These are phyloP conservation scores for Russula abietina DNA, from an alignment of 768 basidiomycete genomes.

Conservation along the genomic window DNA sequence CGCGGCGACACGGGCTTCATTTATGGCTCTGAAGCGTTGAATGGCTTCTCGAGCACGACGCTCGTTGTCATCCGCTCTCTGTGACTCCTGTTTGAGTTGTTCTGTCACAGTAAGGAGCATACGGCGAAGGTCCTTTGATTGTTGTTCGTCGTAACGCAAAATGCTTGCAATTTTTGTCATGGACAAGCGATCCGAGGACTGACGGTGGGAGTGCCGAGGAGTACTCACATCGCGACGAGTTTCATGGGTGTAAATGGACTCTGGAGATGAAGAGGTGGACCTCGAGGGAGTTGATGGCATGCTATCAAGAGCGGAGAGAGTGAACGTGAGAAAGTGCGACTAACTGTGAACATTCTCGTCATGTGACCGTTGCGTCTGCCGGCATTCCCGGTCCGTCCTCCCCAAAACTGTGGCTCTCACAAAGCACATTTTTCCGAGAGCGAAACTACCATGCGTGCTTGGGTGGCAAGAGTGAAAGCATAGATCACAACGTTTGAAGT, in stretches of 20 bases:
- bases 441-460: no score
- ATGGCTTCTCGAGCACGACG: conserved; percentile 31
- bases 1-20: conserved; percentile 31
- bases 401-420: no score
- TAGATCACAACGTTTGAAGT: no score
- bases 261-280: conserved; percentile 14
- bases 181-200: conserved; percentile 21
- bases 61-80: conserved; percentile 35
- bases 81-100: conserved; percentile 35
- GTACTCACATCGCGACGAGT: conserved; percentile 8
- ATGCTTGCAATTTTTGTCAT: conserved; percentile 23
- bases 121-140: conserved; percentile 37
- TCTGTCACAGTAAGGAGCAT: conserved; percentile 35
- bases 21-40: conserved; percentile 30
- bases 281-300: conserved; percentile 17
- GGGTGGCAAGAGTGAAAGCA: no score
- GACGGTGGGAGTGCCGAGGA: conserved; percentile 8
- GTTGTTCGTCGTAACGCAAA: conserved; percentile 39
- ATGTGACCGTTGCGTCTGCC: conserved; percentile 12
- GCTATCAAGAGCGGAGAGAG: not conserved
- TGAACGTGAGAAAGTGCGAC: conserved; percentile 1
- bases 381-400: not conserved
- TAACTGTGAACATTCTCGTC: not conserved
- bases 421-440: no score
- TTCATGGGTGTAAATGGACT: conserved; percentile 15